phyloP scores from a whole-genome alignment of 306 rosid genomes.

The Castanospermum australe region DNA sequence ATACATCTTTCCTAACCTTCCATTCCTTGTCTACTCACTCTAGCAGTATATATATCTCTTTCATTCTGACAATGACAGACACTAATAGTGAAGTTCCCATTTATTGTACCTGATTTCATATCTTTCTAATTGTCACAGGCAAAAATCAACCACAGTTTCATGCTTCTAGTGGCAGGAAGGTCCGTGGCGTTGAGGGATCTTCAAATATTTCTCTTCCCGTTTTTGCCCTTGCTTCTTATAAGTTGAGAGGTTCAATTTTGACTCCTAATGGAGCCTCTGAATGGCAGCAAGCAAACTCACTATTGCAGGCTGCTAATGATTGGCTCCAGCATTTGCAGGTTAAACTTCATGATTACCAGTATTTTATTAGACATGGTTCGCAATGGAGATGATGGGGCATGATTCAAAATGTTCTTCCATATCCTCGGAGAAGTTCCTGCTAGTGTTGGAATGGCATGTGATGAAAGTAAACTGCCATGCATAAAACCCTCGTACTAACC shows the following conservation, averaged over 20 bases:
- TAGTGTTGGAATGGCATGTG: neutral
- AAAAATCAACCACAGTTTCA: conserved; percentile 19
- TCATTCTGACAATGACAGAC: conserved; percentile 3
- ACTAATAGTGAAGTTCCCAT: neutral
- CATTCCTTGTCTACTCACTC: conserved; percentile 43
- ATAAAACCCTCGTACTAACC: conserved; percentile 19
- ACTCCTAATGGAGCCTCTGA: conserved; percentile 41
- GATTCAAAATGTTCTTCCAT: neutral
- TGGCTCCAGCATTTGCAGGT: conserved; percentile 54
- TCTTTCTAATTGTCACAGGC: conserved; percentile 28
- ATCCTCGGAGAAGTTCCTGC: neutral
- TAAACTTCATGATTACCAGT: conserved; percentile 49
- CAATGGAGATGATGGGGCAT: conserved; percentile 31
- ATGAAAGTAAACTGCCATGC: conserved; percentile 13
- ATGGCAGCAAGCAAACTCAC: conserved; percentile 37
- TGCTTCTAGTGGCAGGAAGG: conserved; percentile 42
- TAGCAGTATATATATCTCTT: conserved; percentile 35
- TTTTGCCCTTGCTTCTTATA: conserved; percentile 64
- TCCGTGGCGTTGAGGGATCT: conserved; percentile 16
- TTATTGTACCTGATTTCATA: neutral
- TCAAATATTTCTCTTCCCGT: conserved; percentile 40
- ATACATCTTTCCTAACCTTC: conserved; percentile 63
- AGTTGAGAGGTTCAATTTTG: conserved; percentile 58
- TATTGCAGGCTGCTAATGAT: conserved; percentile 43
- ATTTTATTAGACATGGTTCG: conserved; percentile 36